Evolutionary conservation across 129 eudicot species (phyloP).

Genomic region (Artemisia tridentata): DNA sequence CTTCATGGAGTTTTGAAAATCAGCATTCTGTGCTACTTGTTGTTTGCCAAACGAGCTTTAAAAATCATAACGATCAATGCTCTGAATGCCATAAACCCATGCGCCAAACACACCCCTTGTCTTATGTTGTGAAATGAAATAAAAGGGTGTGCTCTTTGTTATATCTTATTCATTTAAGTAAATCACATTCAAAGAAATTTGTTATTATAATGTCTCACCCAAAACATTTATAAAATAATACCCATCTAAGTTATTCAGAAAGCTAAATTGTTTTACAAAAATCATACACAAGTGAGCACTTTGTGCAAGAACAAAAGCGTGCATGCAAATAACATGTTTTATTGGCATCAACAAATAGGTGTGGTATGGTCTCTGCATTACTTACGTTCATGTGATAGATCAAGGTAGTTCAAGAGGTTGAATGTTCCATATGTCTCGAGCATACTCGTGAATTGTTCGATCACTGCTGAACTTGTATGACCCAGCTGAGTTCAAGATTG

Average conservation of each 20-base stretch:
- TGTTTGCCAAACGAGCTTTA: too few species aligned
- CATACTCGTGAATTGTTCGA: slow-evolving; percentile 87
- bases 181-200: background rate
- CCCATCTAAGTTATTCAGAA: slow-evolving; percentile 13
- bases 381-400: slow-evolving; percentile 1
- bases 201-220: background rate
- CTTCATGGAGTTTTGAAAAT: too few species aligned
- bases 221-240: background rate
- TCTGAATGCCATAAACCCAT: too few species aligned
- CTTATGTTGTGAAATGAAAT: too few species aligned
- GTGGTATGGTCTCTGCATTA: background rate
- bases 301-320: slow-evolving; percentile 4
- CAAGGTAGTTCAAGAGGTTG: slow-evolving; percentile 56
- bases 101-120: too few species aligned
- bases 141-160: too few species aligned
- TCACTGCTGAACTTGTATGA: slow-evolving; percentile 97
- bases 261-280: background rate
- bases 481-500: slow-evolving; percentile 90
- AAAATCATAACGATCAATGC: too few species aligned
- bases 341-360: slow-evolving; percentile 21
- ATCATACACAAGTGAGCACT: background rate
- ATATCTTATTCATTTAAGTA: too few species aligned
- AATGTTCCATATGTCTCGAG: slow-evolving; percentile 88
- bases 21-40: too few species aligned
- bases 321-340: slow-evolving; percentile 12